Evolutionary conservation across 176 grass and related monocot species (phyloP), one percentile per base, ranked within the genome.

Genomic region (Poa pratensis): DNA sequence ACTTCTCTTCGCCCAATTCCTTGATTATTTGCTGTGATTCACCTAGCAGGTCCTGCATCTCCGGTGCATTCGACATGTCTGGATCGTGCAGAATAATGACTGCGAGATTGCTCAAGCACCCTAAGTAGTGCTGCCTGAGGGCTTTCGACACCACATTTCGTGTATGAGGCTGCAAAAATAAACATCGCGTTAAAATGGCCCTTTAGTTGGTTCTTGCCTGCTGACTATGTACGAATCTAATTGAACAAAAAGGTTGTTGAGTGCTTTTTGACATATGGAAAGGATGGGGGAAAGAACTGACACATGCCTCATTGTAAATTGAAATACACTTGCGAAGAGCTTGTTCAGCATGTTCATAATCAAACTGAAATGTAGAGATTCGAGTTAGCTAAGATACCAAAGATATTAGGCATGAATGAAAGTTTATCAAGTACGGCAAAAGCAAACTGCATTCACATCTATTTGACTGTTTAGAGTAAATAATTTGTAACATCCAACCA

Each of bases 271-370:
- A 78, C 34, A 78, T 60, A 40, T 24, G 34, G 16, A 34, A 53
- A 52, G 3, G 54, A 57, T 7, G 58, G 20, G 30, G 75, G 11
- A 12, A 37, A 46, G 45, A 24, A 42, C 53, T 78, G 54, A 10
- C 12, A 60, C 20, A 23, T 79, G 95, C 95, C 87, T 97, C 83
- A 69, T 87, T 92, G 89, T 90, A 97, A 82, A 97, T 90, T 75
- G 89, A 93, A 90, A 95, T 79, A 74, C 87, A 95, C 35, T 87
- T 92, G 26, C 6, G 59, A 66, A 97, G 85, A 85, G 81, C 89
- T 80, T 69, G 73, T 90, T 93, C 89, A 80, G 86, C 51, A 62
- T 83, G 80, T 28, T 64, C 83, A 90, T 88, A 91, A 87, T 88
- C 78, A 50, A 30, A 71, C 82, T 97, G 80, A 87, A 89, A 88